phyloP scores from a whole-genome alignment of 495 filamentous ascomycete genomes.

The Neurospora sp. region DNA sequence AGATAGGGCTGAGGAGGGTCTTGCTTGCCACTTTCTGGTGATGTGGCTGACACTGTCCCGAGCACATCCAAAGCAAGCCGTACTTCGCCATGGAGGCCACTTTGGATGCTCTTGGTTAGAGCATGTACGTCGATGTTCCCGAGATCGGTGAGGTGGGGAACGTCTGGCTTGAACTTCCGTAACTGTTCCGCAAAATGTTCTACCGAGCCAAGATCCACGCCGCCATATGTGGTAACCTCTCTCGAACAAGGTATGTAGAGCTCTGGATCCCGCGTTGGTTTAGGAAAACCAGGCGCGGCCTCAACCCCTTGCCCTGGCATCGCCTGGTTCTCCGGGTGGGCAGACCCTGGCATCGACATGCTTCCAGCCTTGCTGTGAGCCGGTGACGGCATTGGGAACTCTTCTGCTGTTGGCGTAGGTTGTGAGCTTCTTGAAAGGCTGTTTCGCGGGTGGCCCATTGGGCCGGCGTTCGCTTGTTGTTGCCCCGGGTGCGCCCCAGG shows the following conservation, averaged over 20 bases:
- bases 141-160: slow-evolving; percentile 67
- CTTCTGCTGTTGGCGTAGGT: slow-evolving; percentile 25
- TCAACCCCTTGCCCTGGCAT: slow-evolving; percentile 12
- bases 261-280: slow-evolving; percentile 26
- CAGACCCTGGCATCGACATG: slow-evolving; percentile 23
- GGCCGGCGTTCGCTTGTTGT: slow-evolving; percentile 24
- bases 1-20: slow-evolving; percentile 24
- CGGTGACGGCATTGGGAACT: slow-evolving; percentile 34
- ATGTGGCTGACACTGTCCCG: slow-evolving; percentile 57
- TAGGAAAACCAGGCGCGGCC: slow-evolving; percentile 21
- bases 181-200: slow-evolving; percentile 54
- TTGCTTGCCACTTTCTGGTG: slow-evolving; percentile 41
- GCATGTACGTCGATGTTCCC: slow-evolving; percentile 85
- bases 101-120: slow-evolving; percentile 86
- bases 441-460: slow-evolving; percentile 25
- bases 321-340: slow-evolving; percentile 21
- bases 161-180: slow-evolving; percentile 52
- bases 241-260: slow-evolving; percentile 56
- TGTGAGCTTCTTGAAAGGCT: slow-evolving; percentile 35
- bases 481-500: slow-evolving; percentile 36
- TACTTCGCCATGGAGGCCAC: slow-evolving; percentile 79
- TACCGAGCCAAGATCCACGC: slow-evolving; percentile 52
- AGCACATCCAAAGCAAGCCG: slow-evolving; percentile 81
- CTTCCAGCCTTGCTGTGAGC: slow-evolving; percentile 28
- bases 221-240: slow-evolving; percentile 51